Conservation (phyloP, 768 basidiomycete species). For the Collybia nuda region DNA sequence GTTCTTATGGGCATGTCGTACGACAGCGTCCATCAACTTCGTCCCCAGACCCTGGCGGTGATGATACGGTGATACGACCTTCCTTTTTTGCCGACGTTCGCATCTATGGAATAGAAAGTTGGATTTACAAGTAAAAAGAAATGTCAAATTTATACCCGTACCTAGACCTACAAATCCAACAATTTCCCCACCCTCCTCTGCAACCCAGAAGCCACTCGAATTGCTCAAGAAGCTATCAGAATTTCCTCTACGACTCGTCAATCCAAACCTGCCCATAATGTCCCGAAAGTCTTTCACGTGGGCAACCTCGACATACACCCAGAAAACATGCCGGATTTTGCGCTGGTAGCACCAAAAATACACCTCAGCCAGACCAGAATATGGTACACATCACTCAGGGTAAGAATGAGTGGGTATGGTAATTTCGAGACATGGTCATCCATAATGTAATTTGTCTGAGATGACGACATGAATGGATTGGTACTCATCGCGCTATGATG, state of each 20-base stretch:
- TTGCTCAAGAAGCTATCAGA: slow-evolving; percentile 2
- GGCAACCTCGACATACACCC: slow-evolving; percentile 2
- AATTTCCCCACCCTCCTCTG: slow-evolving; percentile 9
- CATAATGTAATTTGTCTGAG: too few relatives aligned
- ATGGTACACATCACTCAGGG: too few relatives aligned
- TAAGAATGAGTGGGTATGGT: too few relatives aligned
- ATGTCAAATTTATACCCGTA: slow-evolving; percentile 4
- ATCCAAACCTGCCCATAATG: slow-evolving; percentile 4
- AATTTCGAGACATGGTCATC: too few relatives aligned
- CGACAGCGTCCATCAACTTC: slow-evolving; percentile 12
- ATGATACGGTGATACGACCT: slow-evolving; percentile 6
- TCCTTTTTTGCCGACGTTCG: slow-evolving; percentile 1
- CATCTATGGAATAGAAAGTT: not conserved
- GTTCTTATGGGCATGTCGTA: slow-evolving; percentile 8
- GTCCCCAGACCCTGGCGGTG: slow-evolving; percentile 11
- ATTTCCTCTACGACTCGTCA: slow-evolving; percentile 2
- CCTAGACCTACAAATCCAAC: slow-evolving; percentile 16
- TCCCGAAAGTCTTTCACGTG: slow-evolving; percentile 10
- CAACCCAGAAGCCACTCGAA: slow-evolving; percentile 13
- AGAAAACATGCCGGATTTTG: slow-evolving; percentile 2
- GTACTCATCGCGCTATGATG: too few relatives aligned
- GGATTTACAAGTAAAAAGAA: too few relatives aligned
- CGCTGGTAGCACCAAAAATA: slow-evolving; percentile 5
- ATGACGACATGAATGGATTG: too few relatives aligned
- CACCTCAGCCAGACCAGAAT: not conserved